These are phyloP conservation scores for Annulohypoxylon moriforme DNA, from an alignment of 495 filamentous ascomycete genomes.

Conservation along the genomic window DNA sequence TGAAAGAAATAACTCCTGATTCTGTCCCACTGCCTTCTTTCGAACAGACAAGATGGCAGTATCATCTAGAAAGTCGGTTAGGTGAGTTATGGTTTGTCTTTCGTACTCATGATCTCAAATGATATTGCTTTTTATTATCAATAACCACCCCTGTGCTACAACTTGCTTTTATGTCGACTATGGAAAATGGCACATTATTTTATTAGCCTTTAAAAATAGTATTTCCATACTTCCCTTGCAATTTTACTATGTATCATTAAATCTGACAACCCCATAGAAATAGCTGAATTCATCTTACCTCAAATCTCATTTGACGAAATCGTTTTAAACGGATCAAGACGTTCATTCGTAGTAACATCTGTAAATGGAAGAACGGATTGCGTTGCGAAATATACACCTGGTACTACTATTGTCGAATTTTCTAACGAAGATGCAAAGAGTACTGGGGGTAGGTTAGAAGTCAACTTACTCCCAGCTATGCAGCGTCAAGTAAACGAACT, in stretches of 20 bases:
- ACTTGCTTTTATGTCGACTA: too few relatives aligned
- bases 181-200: slow-evolving; percentile 30
- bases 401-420: slow-evolving; percentile 53
- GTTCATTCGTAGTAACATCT: slow-evolving; percentile 59
- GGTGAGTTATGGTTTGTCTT: slow-evolving; percentile 49
- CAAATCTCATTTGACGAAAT: slow-evolving; percentile 63
- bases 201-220: not conserved
- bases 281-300: slow-evolving; percentile 60
- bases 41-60: slow-evolving; percentile 71
- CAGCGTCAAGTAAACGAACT: slow-evolving; percentile 70
- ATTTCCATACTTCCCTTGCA: not conserved
- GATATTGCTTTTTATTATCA: not conserved
- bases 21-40: slow-evolving; percentile 32
- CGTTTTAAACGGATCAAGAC: slow-evolving; percentile 55
- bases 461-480: slow-evolving; percentile 70
- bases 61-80: slow-evolving; percentile 69
- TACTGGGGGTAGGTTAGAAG: slow-evolving; percentile 51
- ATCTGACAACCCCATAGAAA: slow-evolving; percentile 42
- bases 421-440: slow-evolving; percentile 37
- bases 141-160: not conserved
- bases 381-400: slow-evolving; percentile 54
- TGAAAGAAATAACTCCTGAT: slow-evolving; percentile 44
- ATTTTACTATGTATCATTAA: slow-evolving; percentile 13
- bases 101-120: not conserved
- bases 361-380: slow-evolving; percentile 55